These are phyloP conservation scores for Naganishia kalamii DNA, from an alignment of 768 basidiomycete genomes.

Conservation along the genomic window DNA sequence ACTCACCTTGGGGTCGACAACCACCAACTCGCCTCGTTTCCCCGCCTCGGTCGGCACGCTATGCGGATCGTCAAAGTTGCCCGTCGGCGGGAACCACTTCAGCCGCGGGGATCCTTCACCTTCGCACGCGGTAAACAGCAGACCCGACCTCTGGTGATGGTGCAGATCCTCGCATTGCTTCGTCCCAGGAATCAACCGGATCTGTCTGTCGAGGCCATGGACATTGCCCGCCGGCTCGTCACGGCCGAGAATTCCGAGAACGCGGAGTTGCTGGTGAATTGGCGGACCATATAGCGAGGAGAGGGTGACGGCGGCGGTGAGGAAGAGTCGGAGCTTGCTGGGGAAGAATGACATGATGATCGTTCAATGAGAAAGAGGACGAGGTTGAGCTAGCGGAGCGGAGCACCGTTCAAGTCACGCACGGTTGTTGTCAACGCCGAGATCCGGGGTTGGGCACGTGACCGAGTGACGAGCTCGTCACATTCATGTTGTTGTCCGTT, in stretches of 20 bases:
- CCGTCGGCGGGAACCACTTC: constrained; percentile 27
- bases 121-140: constrained; percentile 25
- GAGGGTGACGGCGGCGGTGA: background rate
- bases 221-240: background rate
- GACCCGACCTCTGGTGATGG: constrained; percentile 8
- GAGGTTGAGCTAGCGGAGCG: too few relatives aligned
- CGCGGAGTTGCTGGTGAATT: background rate
- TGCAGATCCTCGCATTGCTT: constrained; percentile 27
- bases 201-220: background rate
- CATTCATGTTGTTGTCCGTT: too few relatives aligned
- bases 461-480: too few relatives aligned
- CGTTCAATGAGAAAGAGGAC: too few relatives aligned
- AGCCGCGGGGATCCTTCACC: background rate
- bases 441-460: too few relatives aligned
- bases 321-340: background rate
- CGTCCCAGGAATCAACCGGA: constrained; percentile 18
- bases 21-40: constrained; percentile 19
- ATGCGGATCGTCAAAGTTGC: constrained; percentile 11
- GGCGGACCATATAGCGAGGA: background rate
- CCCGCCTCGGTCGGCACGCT: background rate
- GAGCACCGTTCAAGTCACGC: too few relatives aligned
- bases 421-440: too few relatives aligned
- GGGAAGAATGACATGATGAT: background rate
- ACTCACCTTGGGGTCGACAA: constrained; percentile 27
- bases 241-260: background rate